Conservation (phyloP, 257 asterid genomes). For the Jasminum sambac region DNA sequence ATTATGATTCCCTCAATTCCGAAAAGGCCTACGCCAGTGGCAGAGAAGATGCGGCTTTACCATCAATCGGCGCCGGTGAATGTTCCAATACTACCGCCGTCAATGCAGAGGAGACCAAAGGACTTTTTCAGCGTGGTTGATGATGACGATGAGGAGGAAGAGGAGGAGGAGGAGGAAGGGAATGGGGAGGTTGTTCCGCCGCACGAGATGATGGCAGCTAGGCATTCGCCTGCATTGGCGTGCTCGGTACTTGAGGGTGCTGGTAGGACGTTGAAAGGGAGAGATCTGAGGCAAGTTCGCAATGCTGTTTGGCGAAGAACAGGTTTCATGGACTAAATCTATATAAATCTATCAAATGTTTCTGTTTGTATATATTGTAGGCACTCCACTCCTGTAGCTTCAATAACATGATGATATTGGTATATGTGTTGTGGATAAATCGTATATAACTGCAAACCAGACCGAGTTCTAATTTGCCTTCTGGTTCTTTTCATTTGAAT, state of each 20-base stretch:
- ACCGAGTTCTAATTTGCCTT: slow-evolving; percentile 12
- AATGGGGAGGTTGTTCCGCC: slow-evolving; percentile 50
- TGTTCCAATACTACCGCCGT: slow-evolving; percentile 52
- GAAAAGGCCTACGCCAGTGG: slow-evolving; percentile 39
- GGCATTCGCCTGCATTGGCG: slow-evolving; percentile 49
- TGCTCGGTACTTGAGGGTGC: slow-evolving; percentile 72
- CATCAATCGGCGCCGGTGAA: slow-evolving; percentile 72
- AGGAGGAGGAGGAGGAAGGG: slow-evolving; percentile 6
- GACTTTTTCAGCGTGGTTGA: slow-evolving; percentile 44
- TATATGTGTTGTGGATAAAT: slow-evolving; percentile 28
- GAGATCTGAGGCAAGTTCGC: slow-evolving; percentile 79
- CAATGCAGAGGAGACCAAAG: slow-evolving; percentile 36
- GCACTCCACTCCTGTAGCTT: slow-evolving; percentile 14
- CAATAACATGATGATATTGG: slow-evolving; percentile 23
- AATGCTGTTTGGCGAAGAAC: slow-evolving; percentile 65
- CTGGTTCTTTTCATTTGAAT: slow-evolving; percentile 1
- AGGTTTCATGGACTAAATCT: slow-evolving; percentile 56
- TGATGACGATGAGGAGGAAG: slow-evolving; percentile 40
- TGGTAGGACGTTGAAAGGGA: slow-evolving; percentile 78
- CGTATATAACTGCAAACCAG: slow-evolving; percentile 29
- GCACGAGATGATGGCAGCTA: slow-evolving; percentile 58
- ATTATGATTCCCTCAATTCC: slow-evolving; percentile 45
- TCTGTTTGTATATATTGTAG: slow-evolving; percentile 14
- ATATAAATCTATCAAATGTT: slow-evolving; percentile 13
- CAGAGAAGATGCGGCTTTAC: slow-evolving; percentile 20